Conservation (phyloP, 2,329 filamentous ascomycete species). For the Paracorniculantispora psalliotae region DNA sequence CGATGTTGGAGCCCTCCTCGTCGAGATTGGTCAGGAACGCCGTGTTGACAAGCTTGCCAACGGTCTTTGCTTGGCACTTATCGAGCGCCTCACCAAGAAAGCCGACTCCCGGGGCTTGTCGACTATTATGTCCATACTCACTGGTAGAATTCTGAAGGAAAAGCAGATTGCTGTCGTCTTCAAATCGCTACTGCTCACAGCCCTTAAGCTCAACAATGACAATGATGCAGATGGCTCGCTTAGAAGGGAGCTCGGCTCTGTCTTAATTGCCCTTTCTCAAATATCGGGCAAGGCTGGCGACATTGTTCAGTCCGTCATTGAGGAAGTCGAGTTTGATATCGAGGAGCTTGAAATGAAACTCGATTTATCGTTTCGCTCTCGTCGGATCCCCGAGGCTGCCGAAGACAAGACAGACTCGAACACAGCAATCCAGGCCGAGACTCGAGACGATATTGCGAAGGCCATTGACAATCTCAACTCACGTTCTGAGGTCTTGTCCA, state of each 20-base stretch:
- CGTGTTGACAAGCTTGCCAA: constrained; percentile 67
- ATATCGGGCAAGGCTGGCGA: constrained; percentile 52
- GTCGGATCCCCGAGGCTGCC: constrained; percentile 42
- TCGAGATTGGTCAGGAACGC: constrained; percentile 59
- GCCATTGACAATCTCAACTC: constrained; percentile 35
- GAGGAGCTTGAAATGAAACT: constrained; percentile 71
- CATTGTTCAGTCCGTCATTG: constrained; percentile 62
- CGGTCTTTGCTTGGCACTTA: constrained; percentile 62
- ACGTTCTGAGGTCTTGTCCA: constrained; percentile 34
- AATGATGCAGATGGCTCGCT: constrained; percentile 50
- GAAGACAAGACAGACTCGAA: constrained; percentile 41
- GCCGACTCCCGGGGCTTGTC: constrained; percentile 52
- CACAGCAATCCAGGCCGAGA: constrained; percentile 21
- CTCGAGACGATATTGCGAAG: constrained; percentile 33
- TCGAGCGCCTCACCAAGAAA: constrained; percentile 57
- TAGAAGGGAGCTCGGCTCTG: constrained; percentile 59
- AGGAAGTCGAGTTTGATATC: constrained; percentile 65
- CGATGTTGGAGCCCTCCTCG: constrained; percentile 54
- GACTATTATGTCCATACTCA: constrained; percentile 57
- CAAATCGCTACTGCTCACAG: constrained; percentile 58
- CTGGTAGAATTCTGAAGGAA: constrained; percentile 55
- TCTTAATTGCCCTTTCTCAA: constrained; percentile 62
- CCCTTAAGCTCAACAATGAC: constrained; percentile 52
- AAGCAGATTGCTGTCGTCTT: constrained; percentile 61
- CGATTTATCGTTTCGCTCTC: constrained; percentile 61